These are phyloP conservation scores for Sphagnum contortum DNA, from an alignment of 225 moss, liverwort and hornwort genomes.

Conservation along the genomic window DNA sequence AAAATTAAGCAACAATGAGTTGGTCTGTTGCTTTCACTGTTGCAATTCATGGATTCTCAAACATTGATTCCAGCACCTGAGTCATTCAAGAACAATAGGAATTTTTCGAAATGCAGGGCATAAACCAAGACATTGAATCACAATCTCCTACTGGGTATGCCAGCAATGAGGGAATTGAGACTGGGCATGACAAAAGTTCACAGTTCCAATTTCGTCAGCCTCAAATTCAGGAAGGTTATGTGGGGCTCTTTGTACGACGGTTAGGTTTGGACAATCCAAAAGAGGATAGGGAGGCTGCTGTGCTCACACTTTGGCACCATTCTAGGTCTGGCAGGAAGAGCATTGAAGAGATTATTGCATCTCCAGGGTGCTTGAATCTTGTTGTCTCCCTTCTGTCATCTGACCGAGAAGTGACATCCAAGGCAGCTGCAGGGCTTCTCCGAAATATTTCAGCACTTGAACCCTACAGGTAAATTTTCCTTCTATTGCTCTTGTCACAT, in stretches of 20 bases:
- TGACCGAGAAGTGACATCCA: conserved; percentile 41
- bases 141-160: conserved; percentile 10
- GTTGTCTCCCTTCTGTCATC: conserved; percentile 77
- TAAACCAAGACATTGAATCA: conserved; percentile 21
- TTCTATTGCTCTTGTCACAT: background rate
- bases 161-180: conserved; percentile 19
- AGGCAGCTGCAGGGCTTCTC: conserved; percentile 68
- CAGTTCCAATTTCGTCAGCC: conserved; percentile 19
- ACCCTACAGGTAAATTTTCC: conserved; percentile 31
- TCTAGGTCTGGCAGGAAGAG: conserved; percentile 48
- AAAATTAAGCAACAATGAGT: too few relatives aligned
- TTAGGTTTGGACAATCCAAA: conserved; percentile 65
- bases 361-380: conserved; percentile 80
- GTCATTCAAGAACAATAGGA: too few relatives aligned
- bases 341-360: conserved; percentile 69
- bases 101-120: conserved; percentile 24
- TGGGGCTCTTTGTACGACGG: conserved; percentile 76
- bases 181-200: conserved; percentile 21
- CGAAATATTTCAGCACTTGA: conserved; percentile 60
- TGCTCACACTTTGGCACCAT: conserved; percentile 78
- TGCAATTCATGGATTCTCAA: too few relatives aligned
- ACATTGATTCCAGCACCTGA: too few relatives aligned
- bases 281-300: conserved; percentile 77
- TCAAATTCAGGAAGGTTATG: conserved; percentile 68
- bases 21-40: too few relatives aligned